These are phyloP conservation scores for Polyporus tsugae DNA, from an alignment of 1,284 basidiomycete species.

Conservation along the genomic window DNA sequence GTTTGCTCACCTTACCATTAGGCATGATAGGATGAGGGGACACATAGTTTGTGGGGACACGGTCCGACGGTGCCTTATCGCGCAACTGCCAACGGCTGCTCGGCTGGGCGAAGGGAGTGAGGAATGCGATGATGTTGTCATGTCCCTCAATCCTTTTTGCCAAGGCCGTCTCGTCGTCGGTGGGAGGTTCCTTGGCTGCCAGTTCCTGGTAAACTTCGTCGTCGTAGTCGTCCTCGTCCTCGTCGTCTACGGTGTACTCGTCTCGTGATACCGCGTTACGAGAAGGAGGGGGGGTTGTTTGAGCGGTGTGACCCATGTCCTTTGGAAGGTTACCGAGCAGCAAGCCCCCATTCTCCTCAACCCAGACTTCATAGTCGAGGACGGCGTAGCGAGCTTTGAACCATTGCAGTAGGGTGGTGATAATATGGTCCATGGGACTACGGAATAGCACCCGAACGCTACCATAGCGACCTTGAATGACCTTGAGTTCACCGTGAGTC, in stretches of 20 bases:
- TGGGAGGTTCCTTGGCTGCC: background rate
- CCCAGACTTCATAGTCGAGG: background rate
- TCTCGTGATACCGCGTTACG: background rate
- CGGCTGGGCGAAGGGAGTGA: background rate
- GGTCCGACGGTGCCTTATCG: background rate
- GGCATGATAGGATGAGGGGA: background rate
- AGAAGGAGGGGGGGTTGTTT: background rate
- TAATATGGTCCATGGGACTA: background rate
- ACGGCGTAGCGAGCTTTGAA: constrained; percentile 3
- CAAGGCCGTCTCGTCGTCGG: background rate
- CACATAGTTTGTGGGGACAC: background rate
- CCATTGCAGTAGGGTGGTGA: background rate
- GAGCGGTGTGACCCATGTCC: background rate
- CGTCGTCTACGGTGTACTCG: background rate
- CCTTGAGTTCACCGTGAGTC: background rate
- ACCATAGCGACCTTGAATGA: background rate
- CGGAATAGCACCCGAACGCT: background rate
- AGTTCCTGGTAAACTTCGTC: background rate
- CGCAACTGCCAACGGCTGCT: background rate
- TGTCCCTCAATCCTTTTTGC: background rate
- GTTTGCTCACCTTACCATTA: background rate
- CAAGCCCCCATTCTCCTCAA: background rate
- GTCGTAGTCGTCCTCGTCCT: background rate
- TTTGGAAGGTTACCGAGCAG: background rate
- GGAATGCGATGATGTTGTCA: background rate